phyloP scores from a whole-genome alignment of 2,329 filamentous ascomycete genomes.

The Xylaria sp. region DNA sequence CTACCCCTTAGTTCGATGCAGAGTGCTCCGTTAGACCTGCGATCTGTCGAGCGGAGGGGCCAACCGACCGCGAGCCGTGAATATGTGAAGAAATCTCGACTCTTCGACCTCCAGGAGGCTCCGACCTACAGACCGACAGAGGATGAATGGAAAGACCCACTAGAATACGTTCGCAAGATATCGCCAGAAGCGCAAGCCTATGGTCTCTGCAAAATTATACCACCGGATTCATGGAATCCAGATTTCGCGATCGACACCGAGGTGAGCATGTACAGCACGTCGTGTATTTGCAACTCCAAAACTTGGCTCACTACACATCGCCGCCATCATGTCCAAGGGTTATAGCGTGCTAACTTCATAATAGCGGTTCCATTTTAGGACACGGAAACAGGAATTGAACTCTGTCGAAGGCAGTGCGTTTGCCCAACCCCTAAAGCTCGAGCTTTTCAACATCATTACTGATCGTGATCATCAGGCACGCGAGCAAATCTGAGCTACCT shows the following conservation, averaged over 20 bases:
- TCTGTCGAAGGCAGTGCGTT: constrained; percentile 94
- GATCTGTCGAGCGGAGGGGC: constrained; percentile 90
- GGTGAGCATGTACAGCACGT: constrained; percentile 63
- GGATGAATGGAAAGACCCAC: constrained; percentile 94
- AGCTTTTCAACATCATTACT: constrained; percentile 15
- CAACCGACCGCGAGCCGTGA: constrained; percentile 82
- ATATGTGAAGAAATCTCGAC: constrained; percentile 78
- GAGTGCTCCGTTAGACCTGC: constrained; percentile 78
- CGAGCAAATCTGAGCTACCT: constrained; percentile 96
- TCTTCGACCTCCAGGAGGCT: constrained; percentile 87
- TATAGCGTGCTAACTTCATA: constrained; percentile 31
- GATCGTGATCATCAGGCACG: constrained; percentile 69
- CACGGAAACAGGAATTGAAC: constrained; percentile 94
- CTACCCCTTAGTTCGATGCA: constrained; percentile 66
- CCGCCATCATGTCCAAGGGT: neutral
- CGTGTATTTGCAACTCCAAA: neutral
- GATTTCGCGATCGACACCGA: constrained; percentile 97
- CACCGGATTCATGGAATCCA: constrained; percentile 93
- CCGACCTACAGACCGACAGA: constrained; percentile 90
- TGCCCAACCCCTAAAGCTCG: constrained; percentile 19
- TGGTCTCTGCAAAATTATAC: constrained; percentile 95
- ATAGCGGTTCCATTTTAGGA: constrained; percentile 96
- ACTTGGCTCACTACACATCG: neutral
- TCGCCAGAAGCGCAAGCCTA: constrained; percentile 85
- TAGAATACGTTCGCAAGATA: constrained; percentile 94